Conservation (phyloP, 495 filamentous ascomycete species). For the Elaphomyces granulatus region DNA sequence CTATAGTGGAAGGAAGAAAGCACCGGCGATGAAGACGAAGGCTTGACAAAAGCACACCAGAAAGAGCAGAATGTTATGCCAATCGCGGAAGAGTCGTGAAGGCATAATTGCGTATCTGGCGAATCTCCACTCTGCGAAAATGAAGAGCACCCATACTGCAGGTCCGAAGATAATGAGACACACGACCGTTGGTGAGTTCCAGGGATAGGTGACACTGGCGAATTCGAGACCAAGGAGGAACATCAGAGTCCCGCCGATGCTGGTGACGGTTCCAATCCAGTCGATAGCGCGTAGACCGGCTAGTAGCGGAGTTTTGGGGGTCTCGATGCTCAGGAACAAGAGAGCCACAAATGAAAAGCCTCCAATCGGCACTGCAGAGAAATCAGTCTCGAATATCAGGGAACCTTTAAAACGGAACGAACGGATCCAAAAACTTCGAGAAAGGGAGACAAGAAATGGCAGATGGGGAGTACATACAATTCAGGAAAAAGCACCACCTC, state of each 20-base stretch:
- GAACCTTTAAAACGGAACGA: no score
- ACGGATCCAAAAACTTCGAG: no score
- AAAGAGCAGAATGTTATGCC: constrained; percentile 44
- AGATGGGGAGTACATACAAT: constrained; percentile 30
- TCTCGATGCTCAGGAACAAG: constrained; percentile 62
- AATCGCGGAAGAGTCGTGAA: constrained; percentile 45
- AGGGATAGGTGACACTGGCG: constrained; percentile 62
- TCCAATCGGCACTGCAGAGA: constrained; percentile 57
- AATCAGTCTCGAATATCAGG: no score
- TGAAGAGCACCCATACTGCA: constrained; percentile 45
- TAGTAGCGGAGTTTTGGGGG: constrained; percentile 53
- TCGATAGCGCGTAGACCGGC: constrained; percentile 64
- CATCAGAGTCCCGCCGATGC: constrained; percentile 66
- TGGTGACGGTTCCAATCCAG: constrained; percentile 53
- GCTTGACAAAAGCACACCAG: constrained; percentile 48
- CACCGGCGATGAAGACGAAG: constrained; percentile 57
- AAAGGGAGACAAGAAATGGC: no score
- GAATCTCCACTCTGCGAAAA: constrained; percentile 53
- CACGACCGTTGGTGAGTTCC: constrained; percentile 59
- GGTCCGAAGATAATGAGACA: constrained; percentile 68
- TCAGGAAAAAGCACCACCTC: constrained; percentile 53
- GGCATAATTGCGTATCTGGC: constrained; percentile 72
- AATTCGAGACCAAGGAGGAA: constrained; percentile 67
- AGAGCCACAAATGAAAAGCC: constrained; percentile 53
- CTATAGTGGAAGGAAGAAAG: constrained; percentile 68